phyloP scores from a whole-genome alignment of 1,284 basidiomycete species.

The Cryptococcus floricola region DNA sequence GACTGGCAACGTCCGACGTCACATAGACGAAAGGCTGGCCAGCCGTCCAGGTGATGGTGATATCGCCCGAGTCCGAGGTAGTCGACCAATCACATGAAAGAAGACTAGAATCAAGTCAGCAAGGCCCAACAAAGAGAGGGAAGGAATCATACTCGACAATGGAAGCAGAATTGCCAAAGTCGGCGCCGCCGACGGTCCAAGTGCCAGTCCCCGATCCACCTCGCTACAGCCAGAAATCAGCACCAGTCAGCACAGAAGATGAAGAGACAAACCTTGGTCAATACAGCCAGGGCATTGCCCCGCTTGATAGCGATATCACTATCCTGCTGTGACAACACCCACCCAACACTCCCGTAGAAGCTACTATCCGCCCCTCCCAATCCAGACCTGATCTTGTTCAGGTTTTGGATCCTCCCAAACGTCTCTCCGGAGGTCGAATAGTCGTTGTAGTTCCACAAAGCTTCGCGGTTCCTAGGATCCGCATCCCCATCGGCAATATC shows the following conservation, averaged over 20 bases:
- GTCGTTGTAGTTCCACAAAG: conserved; percentile 69
- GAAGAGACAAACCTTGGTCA: conserved; percentile 61
- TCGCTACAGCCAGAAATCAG: conserved; percentile 16
- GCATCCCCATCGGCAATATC: conserved; percentile 47
- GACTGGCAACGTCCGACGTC: conserved; percentile 6
- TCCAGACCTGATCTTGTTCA: conserved; percentile 69
- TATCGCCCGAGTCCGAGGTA: conserved; percentile 19
- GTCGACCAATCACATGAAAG: conserved; percentile 25
- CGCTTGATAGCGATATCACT: conserved; percentile 65
- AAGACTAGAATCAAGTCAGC: conserved; percentile 16
- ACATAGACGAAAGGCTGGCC: conserved; percentile 31
- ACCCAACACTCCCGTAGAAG: conserved; percentile 54
- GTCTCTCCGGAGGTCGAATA: conserved; percentile 48
- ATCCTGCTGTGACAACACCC: conserved; percentile 56
- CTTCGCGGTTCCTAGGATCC: conserved; percentile 63
- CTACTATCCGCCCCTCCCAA: conserved; percentile 48
- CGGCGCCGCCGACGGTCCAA: conserved; percentile 17
- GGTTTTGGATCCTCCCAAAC: conserved; percentile 59
- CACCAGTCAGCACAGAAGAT: not conserved
- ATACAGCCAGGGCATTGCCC: conserved; percentile 61
- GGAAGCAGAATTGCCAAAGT: conserved; percentile 16
- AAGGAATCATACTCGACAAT: conserved; percentile 34
- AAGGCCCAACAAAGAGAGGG: not conserved
- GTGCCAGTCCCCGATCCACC: conserved; percentile 15
- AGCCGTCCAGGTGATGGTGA: conserved; percentile 28